Base-by-base conservation (phyloP, 1,284 basidiomycete species). In the Mixia osmundae region DNA sequence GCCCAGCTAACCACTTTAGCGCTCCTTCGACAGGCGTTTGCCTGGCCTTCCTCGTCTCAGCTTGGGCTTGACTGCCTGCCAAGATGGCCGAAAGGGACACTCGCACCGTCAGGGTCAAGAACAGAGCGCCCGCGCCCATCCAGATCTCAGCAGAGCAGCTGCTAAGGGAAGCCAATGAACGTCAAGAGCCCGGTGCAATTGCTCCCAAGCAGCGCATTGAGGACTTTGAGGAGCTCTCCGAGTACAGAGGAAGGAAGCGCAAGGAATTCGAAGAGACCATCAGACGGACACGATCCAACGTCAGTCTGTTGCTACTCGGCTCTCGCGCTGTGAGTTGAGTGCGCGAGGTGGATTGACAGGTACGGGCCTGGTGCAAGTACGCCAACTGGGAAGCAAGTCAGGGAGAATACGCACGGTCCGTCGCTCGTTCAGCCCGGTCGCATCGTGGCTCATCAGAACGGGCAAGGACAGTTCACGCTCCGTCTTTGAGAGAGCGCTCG, bases 61-160 rank as follows among this genome's bases (percentile, higher is more conserved):
- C n/a, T n/a, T n/a, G n/a, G n/a, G n/a, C n/a, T n/a, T n/a, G n/a
- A n/a, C n/a, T n/a, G n/a, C n/a, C n/a, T n/a, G n/a, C n/a, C 25
- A 14, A 26, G 25, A 26, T 26, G 25, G n/a, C 10, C n/a, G 25
- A 14, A 10, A 10, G 25, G n/a, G 25, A 26, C n/a, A 14, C 10
- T 10, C 25, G 25, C 25, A 14, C 25, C 10, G 10, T 14, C 10
- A 26, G n/a, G n/a, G 83, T 94, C 47, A 85, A 87, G 66, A 94
- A 94, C 58, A 68, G 85, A 36, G 85, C 85, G 16, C 73, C 85
- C 20, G 85, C 85, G 39, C 74, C 79, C 38, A 65, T 94, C 44
- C 85, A 85, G 76, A 89, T 95, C 61, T 91, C 87, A 37, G 82
- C 89, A 21, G 89, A 95, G 60, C 89, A 99, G 62, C 72, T 97